Evolutionary conservation across 768 basidiomycete genomes (phyloP).

Genomic region (Pleurotus eryngii): DNA sequence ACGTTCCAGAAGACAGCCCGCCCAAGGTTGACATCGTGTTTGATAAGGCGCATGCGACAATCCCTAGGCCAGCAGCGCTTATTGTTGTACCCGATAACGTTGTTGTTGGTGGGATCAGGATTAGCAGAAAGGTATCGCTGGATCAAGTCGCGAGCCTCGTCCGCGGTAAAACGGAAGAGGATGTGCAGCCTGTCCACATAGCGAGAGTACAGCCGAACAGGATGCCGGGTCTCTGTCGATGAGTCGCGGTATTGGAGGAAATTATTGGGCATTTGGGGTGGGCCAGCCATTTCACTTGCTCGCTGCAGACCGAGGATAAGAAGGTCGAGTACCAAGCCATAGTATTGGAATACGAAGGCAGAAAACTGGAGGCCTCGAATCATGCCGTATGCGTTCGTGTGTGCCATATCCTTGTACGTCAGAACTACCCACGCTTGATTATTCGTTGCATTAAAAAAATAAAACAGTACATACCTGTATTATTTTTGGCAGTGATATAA

Average conservation of each 20-base stretch:
- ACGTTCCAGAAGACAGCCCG: conserved; percentile 99
- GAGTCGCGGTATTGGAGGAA: conserved; percentile 97
- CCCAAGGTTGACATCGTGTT: conserved; percentile 98
- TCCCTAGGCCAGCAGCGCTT: conserved; percentile 99
- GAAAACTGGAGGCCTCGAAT: conserved; percentile 99
- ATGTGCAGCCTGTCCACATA: conserved; percentile 95
- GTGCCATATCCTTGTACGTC: conserved; percentile 98
- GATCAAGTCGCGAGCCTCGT: conserved; percentile 95
- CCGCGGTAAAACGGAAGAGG: conserved; percentile 95
- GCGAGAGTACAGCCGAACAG: conserved; percentile 96
- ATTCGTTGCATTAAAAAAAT: neutral
- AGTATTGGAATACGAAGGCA: conserved; percentile 98
- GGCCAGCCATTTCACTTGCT: conserved; percentile 98
- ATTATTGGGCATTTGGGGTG: conserved; percentile 96
- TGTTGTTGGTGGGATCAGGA: conserved; percentile 98
- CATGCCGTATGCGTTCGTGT: conserved; percentile 95
- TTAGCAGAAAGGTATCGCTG: conserved; percentile 97
- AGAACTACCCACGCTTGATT: conserved; percentile 40
- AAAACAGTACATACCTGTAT: conserved; percentile 52
- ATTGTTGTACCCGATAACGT: conserved; percentile 99
- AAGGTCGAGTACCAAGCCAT: conserved; percentile 92
- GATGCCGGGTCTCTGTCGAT: conserved; percentile 92
- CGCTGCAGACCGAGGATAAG: conserved; percentile 96
- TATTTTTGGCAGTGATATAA: conserved; percentile 99
- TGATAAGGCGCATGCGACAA: conserved; percentile 98